Evolutionary conservation across 2,329 filamentous ascomycete species (phyloP).

Genomic region (Cladosporium oxysporum): DNA sequence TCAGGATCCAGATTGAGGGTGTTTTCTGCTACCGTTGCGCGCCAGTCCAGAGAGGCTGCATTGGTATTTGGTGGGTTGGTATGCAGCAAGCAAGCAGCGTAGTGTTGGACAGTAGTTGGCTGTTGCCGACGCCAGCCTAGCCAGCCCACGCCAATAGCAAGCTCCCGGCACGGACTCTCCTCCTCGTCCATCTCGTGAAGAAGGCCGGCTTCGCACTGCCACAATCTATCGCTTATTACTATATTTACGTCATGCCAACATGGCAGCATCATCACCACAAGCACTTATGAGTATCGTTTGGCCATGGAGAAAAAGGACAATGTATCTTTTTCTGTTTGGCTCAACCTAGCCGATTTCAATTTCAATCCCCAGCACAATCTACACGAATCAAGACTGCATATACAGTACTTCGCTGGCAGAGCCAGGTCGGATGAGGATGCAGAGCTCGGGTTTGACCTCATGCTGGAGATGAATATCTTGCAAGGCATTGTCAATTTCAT

Average conservation of each 20-base stretch:
- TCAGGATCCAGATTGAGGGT: not conserved
- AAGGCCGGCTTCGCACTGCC: not conserved
- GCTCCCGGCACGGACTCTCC: not conserved
- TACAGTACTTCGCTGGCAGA: too few relatives aligned
- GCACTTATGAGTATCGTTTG: not conserved
- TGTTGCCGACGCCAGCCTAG: not conserved
- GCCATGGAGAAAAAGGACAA: not conserved
- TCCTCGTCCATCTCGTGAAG: not conserved
- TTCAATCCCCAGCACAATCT: too few relatives aligned
- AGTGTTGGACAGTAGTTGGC: not conserved
- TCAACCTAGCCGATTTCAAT: too few relatives aligned
- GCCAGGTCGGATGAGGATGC: too few relatives aligned
- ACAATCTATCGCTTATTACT: not conserved
- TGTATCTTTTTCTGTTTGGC: too few relatives aligned
- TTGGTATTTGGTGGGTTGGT: constrained; percentile 3
- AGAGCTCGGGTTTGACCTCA: too few relatives aligned
- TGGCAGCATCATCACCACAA: not conserved
- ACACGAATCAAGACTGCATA: too few relatives aligned
- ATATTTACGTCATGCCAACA: not conserved
- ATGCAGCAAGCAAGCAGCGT: not conserved
- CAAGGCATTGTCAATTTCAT: too few relatives aligned
- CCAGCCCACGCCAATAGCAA: not conserved
- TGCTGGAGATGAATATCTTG: not conserved
- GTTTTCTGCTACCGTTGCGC: constrained; percentile 19
- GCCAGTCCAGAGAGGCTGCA: constrained; percentile 15